Base-by-base conservation (phyloP, 177 flowering plant genomes). In the Vitis hybrid region DNA sequence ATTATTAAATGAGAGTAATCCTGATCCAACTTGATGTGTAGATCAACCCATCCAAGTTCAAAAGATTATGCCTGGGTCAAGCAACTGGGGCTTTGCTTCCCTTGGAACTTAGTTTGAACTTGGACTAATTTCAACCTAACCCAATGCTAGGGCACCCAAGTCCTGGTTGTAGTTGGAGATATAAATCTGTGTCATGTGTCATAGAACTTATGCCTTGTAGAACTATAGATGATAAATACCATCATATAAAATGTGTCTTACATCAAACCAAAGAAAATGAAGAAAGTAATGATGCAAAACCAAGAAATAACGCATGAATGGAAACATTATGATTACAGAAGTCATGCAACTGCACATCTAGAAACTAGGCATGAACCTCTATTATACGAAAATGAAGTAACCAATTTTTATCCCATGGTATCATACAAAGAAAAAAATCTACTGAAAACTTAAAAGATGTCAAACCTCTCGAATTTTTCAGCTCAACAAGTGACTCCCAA, bases 401-500 rank as follows among this genome's bases (percentile, higher is more conserved):
- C 30, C 30, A 0, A 27, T 27, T 27, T 30, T 63, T 48, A 15
- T 46, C 17, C 24, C 30, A 17, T 24, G 18, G 27, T 32, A 15
- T 15, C 54, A 48, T 50, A 30, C 8, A n/a, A 49, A 48, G 9
- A 12, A 59, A 30, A 24, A 52, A 61, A 54, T 63, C 18, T 52
- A 52, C 48, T 18, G 2, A 57, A 51, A 50, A 74, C 86, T 79
- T 75, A 85, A 84, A 74, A 66, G 82, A 71, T 35, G 55, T 60
- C 65, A 71, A 63, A 46, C 66, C 74, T 56, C 56, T 64, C 50
- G 81, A 73, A 48, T 58, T 78, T 35, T 67, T 73, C 61, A 50
- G 60, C 63, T 73, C 78, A 59, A 56, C 74, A 62, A 82, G 57
- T 55, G 76, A 77, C 68, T 80, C 72, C 89, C 89, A 85, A 69